Conservation (phyloP, 163 green algal species). For the Chlamydomonas reinhardtii region DNA sequence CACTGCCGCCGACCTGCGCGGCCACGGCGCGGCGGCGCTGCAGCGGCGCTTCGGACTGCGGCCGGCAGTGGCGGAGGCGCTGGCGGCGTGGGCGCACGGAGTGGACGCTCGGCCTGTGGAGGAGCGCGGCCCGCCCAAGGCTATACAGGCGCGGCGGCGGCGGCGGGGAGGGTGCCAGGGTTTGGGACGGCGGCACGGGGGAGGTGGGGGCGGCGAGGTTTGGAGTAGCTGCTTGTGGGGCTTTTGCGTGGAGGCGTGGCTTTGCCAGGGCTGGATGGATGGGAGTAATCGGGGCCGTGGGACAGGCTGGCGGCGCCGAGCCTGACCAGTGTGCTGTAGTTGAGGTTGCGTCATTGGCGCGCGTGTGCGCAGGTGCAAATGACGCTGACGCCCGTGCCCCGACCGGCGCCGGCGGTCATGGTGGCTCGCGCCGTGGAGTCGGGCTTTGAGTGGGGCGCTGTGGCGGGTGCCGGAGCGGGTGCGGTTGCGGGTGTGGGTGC, state of each 20-base stretch:
- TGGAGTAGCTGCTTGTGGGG: too few relatives aligned
- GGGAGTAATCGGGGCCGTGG: too few relatives aligned
- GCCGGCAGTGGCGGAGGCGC: constrained; percentile 37
- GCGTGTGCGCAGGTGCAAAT: constrained; percentile 75
- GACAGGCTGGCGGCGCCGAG: too few relatives aligned
- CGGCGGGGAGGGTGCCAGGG: too few relatives aligned
- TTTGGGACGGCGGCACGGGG: not conserved
- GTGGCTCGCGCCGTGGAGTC: not conserved
- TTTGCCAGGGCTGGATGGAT: too few relatives aligned
- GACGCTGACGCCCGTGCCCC: constrained; percentile 66
- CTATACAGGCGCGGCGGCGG: constrained; percentile 54
- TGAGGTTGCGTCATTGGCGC: too few relatives aligned
- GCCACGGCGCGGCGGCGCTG: not conserved
- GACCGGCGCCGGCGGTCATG: constrained; percentile 48
- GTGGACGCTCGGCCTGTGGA: constrained; percentile 44
- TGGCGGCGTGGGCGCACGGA: constrained; percentile 57
- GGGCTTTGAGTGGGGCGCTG: too few relatives aligned
- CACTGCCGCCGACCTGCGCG: constrained; percentile 45
- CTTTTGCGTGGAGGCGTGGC: too few relatives aligned
- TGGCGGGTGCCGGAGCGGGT: not conserved
- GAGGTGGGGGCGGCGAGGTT: not conserved
- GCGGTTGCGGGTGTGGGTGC: too few relatives aligned
- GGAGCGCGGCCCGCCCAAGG: constrained; percentile 59
- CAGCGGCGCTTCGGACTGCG: constrained; percentile 25
- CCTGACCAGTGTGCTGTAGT: too few relatives aligned